phyloP scores from a whole-genome alignment of 1,284 basidiomycete species.

The Earliella scabrosa region DNA sequence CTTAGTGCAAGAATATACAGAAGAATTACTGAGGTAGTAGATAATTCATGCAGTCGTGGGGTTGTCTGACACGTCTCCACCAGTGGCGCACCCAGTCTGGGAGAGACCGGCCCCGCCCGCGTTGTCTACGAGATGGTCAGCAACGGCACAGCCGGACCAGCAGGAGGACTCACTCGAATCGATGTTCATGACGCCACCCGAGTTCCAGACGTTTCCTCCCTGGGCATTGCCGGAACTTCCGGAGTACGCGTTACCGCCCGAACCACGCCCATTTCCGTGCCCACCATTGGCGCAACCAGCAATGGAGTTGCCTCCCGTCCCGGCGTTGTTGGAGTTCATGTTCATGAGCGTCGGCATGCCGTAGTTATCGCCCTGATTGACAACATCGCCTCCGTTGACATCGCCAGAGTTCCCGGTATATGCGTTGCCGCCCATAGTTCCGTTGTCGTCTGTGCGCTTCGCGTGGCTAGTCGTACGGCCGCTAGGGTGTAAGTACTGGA shows the following conservation, averaged over 20 bases:
- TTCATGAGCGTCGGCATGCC: conserved; percentile 37
- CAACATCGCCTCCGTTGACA: conserved; percentile 32
- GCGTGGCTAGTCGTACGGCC: background rate
- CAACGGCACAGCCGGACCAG: background rate
- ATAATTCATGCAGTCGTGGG: too few species aligned
- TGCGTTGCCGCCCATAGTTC: conserved; percentile 35
- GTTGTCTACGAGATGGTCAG: conserved; percentile 29
- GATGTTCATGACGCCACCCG: conserved; percentile 35
- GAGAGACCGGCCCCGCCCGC: conserved; percentile 35
- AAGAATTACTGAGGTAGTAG: too few species aligned
- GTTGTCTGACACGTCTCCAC: conserved; percentile 15
- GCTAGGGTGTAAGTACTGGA: background rate
- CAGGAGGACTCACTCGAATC: conserved; percentile 33
- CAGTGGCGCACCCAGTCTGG: conserved; percentile 32
- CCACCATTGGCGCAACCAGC: conserved; percentile 35
- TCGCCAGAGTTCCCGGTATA: conserved; percentile 31
- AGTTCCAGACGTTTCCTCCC: conserved; percentile 33
- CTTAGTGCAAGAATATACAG: too few species aligned
- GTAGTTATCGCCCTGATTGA: conserved; percentile 28
- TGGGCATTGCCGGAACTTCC: conserved; percentile 33
- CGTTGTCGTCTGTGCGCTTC: conserved; percentile 30
- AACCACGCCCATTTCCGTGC: conserved; percentile 26
- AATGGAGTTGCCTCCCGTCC: conserved; percentile 31
- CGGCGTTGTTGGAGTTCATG: conserved; percentile 39
- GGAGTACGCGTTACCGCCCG: conserved; percentile 36